Conservation (phyloP, 306 rosid genomes). For the Cucumis cinereus region DNA sequence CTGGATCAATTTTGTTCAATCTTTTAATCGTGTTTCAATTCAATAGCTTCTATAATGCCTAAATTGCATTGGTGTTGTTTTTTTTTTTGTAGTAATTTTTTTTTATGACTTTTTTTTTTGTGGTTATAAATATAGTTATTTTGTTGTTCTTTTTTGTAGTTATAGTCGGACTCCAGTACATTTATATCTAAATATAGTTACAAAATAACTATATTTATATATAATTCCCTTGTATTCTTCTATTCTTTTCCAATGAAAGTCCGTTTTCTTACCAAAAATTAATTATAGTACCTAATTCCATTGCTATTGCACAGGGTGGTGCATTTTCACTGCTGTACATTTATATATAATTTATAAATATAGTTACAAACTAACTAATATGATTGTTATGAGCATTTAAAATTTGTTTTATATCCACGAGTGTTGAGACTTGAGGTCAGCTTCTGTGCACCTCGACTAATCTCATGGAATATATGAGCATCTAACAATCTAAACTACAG, state of each 20-base stretch:
- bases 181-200: not conserved
- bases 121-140: too few relatives aligned
- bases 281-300: not conserved
- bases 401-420: too few relatives aligned
- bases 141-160: too few relatives aligned
- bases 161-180: too few relatives aligned
- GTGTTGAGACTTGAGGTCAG: too few relatives aligned
- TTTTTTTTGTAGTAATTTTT: too few relatives aligned
- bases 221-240: too few relatives aligned
- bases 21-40: not conserved
- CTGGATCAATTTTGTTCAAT: not conserved
- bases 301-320: not conserved
- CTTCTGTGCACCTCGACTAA: too few relatives aligned
- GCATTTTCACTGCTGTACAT: not conserved
- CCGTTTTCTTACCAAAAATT: not conserved
- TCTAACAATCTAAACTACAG: not conserved
- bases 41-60: not conserved
- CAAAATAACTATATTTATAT: too few relatives aligned
- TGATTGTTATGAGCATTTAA: not conserved
- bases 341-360: not conserved
- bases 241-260: not conserved
- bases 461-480: not conserved
- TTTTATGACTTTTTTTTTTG: too few relatives aligned
- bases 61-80: not conserved
- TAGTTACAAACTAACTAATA: not conserved